A percentile compares a stretch with the other conserved stretches of the same genome.
phyloP scores from a whole-genome alignment of 371 early-diverging fungal genomes.

The Fennellomyces sp. region DNA sequence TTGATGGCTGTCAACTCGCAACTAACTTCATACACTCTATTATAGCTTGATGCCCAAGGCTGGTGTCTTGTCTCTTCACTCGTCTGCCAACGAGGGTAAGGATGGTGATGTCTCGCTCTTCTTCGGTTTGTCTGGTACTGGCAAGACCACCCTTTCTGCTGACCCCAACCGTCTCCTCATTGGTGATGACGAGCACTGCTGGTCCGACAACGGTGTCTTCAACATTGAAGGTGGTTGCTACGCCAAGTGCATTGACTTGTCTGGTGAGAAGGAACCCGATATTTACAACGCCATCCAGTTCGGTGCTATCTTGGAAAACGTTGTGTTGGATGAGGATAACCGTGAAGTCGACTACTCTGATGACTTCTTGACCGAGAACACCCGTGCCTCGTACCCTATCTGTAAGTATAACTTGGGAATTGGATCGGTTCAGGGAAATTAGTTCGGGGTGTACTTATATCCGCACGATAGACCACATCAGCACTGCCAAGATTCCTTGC shows the following conservation, averaged over 20 bases:
- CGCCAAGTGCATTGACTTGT: conserved; percentile 93
- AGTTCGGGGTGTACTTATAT: too few relatives aligned
- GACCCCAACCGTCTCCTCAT: conserved; percentile 90
- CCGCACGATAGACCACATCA: conserved; percentile 73
- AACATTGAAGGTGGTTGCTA: conserved; percentile 98
- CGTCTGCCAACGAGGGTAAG: conserved; percentile 93
- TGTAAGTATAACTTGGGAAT: conserved; percentile 6
- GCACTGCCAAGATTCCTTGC: conserved; percentile 94
- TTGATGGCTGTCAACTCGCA: too few relatives aligned
- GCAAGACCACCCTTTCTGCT: conserved; percentile 95
- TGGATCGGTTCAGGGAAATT: too few relatives aligned
- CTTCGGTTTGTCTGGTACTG: conserved; percentile 97
- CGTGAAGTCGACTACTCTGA: conserved; percentile 87
- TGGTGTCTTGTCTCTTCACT: conserved; percentile 96
- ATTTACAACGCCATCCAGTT: conserved; percentile 90
- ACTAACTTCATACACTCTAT: too few relatives aligned
- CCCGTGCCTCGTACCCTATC: conserved; percentile 94
- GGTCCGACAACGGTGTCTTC: conserved; percentile 93
- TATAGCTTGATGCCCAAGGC: conserved; percentile 97
- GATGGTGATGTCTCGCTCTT: conserved; percentile 93
- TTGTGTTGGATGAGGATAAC: conserved; percentile 77
- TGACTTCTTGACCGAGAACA: conserved; percentile 88
- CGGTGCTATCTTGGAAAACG: conserved; percentile 94
- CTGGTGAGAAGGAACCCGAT: conserved; percentile 95
- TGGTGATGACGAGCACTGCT: conserved; percentile 98